Evolutionary conservation across 768 basidiomycete genomes (phyloP).

Genomic region (Phylloporus arenicola): DNA sequence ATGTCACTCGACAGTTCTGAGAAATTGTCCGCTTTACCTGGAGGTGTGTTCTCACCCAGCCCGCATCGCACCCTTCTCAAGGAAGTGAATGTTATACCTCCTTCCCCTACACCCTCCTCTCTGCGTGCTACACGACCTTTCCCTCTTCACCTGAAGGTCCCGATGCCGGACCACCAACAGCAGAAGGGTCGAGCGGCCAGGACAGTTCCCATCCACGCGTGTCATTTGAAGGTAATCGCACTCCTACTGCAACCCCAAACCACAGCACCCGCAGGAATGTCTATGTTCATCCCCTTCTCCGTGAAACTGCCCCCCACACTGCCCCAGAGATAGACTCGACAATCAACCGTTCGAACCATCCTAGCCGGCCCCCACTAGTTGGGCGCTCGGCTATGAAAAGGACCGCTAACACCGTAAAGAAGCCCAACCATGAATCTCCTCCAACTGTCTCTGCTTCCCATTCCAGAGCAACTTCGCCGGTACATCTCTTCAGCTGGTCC

Average conservation of each 20-base stretch:
- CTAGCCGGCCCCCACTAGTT: conserved; percentile 6
- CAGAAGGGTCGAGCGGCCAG: conserved; percentile 37
- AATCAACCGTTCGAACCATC: conserved; percentile 7
- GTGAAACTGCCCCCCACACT: conserved; percentile 7
- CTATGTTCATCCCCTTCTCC: conserved; percentile 18
- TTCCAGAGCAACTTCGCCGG: conserved; percentile 48
- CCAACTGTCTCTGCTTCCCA: conserved; percentile 29
- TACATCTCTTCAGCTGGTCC: conserved; percentile 53
- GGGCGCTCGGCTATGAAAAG: conserved; percentile 8
- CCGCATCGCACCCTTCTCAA: conserved; percentile 32
- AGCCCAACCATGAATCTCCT: conserved; percentile 25
- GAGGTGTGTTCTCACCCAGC: conserved; percentile 30
- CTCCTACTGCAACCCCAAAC: conserved; percentile 32
- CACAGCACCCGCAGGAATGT: conserved; percentile 32
- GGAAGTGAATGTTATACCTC: conserved; percentile 34
- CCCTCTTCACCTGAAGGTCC: conserved; percentile 10
- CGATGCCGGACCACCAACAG: conserved; percentile 20
- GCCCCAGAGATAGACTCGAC: conserved; percentile 10
- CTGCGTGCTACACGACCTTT: conserved; percentile 26
- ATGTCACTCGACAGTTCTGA: conserved; percentile 20
- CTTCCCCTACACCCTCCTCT: conserved; percentile 39
- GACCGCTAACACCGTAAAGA: conserved; percentile 8
- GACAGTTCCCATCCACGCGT: conserved; percentile 48
- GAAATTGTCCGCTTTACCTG: conserved; percentile 38
- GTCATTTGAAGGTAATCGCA: conserved; percentile 44